Conservation (phyloP, 192 early-diverging fungal species). For the Podila verticillata region DNA sequence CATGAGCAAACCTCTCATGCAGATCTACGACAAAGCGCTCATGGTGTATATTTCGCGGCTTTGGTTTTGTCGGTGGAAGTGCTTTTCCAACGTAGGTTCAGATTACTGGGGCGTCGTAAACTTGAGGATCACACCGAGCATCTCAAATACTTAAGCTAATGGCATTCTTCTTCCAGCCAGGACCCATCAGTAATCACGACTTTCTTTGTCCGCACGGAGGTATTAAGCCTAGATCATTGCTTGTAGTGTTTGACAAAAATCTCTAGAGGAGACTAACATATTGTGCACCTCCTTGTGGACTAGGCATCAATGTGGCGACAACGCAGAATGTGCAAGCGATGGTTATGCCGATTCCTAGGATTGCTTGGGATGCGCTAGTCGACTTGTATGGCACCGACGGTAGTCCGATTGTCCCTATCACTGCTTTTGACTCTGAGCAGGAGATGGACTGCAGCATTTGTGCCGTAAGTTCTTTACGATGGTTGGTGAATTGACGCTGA, state of each 20-base stretch:
- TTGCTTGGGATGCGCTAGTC: constrained; percentile 48
- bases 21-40: constrained; percentile 35
- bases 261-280: not conserved
- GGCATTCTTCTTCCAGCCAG: constrained; percentile 26
- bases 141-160: too few species aligned
- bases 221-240: not conserved
- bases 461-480: constrained; percentile 45
- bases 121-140: too few species aligned
- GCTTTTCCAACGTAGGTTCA: constrained; percentile 29
- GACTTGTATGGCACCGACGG: constrained; percentile 50
- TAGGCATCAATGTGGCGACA: constrained; percentile 44
- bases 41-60: constrained; percentile 52
- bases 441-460: constrained; percentile 42
- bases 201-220: constrained; percentile 54
- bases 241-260: not conserved
- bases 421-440: constrained; percentile 29
- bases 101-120: too few species aligned
- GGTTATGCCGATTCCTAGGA: constrained; percentile 51
- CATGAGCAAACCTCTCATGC: constrained; percentile 32
- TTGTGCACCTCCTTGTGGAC: not conserved
- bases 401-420: constrained; percentile 41
- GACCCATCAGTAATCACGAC: constrained; percentile 54
- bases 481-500: too few species aligned
- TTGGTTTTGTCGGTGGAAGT: constrained; percentile 53
- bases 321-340: constrained; percentile 34